phyloP scores from a whole-genome alignment of 805 yeast species.

The Metschnikowia drakensbergensis region DNA sequence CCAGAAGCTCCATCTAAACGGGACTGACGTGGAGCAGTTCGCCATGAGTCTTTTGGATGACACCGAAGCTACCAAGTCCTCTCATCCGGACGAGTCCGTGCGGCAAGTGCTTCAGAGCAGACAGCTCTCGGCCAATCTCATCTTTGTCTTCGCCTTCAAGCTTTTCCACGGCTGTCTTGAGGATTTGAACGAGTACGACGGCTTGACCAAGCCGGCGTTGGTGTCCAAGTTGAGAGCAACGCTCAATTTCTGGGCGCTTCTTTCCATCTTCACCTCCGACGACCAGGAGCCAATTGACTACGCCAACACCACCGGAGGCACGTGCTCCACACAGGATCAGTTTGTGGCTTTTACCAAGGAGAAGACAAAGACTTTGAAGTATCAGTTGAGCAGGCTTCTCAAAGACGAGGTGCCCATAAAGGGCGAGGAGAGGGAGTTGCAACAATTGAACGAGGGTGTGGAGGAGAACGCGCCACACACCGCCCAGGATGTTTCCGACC shows the following conservation, averaged over 20 bases:
- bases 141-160: slow-evolving; percentile 47
- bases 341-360: slow-evolving; percentile 46
- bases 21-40: slow-evolving; percentile 52
- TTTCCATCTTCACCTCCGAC: slow-evolving; percentile 32
- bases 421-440: slow-evolving; percentile 28
- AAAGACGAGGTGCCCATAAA: slow-evolving; percentile 32
- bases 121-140: slow-evolving; percentile 37
- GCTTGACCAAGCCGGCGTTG: slow-evolving; percentile 40
- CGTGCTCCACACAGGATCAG: slow-evolving; percentile 59
- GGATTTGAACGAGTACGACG: slow-evolving; percentile 44
- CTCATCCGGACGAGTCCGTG: slow-evolving; percentile 37
- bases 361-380: slow-evolving; percentile 48
- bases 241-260: slow-evolving; percentile 48
- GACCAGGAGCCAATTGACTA: slow-evolving; percentile 26
- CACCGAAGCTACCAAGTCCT: slow-evolving; percentile 57
- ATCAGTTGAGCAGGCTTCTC: slow-evolving; percentile 35
- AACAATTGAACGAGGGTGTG: slow-evolving; percentile 4
- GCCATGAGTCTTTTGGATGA: slow-evolving; percentile 64
- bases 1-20: slow-evolving; percentile 53
- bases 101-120: slow-evolving; percentile 55
- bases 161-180: slow-evolving; percentile 45
- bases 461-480: neutral
- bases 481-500: neutral
- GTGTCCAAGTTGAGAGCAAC: slow-evolving; percentile 53
- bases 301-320: slow-evolving; percentile 55